Conservation (phyloP, 257 asterid genomes). For the Forsythia suspensa region DNA sequence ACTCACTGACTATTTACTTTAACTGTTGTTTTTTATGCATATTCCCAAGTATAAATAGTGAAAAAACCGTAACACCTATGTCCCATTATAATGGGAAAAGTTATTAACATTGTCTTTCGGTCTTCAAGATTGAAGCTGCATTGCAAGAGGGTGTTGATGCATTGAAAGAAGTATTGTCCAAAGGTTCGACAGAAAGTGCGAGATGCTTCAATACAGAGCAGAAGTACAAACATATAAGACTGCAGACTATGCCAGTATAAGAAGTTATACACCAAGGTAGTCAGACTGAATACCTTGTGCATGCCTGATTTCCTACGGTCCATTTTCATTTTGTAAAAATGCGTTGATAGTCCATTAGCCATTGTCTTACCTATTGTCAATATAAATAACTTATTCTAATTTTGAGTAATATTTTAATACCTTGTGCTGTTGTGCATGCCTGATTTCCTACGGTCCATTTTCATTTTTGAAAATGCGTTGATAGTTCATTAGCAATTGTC, state of each 20-base stretch:
- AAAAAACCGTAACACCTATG: background rate
- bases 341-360: background rate
- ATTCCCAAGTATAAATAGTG: background rate
- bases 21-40: background rate
- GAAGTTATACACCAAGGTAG: constrained; percentile 18
- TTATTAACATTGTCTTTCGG: constrained; percentile 14
- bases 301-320: background rate
- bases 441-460: background rate
- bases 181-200: constrained; percentile 72
- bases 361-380: background rate
- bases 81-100: background rate
- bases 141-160: constrained; percentile 73
- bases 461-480: background rate
- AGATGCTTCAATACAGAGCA: constrained; percentile 72
- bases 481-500: background rate
- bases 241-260: constrained; percentile 74
- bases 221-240: constrained; percentile 79
- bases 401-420: too few relatives aligned
- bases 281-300: background rate
- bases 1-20: background rate
- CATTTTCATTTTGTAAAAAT: background rate
- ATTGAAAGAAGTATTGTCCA: constrained; percentile 58
- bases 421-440: background rate
- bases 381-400: too few relatives aligned
- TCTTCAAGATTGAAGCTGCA: constrained; percentile 73